These are phyloP conservation scores for Gilbertella persicaria DNA, from an alignment of 371 early-diverging fungal species.

Conservation along the genomic window DNA sequence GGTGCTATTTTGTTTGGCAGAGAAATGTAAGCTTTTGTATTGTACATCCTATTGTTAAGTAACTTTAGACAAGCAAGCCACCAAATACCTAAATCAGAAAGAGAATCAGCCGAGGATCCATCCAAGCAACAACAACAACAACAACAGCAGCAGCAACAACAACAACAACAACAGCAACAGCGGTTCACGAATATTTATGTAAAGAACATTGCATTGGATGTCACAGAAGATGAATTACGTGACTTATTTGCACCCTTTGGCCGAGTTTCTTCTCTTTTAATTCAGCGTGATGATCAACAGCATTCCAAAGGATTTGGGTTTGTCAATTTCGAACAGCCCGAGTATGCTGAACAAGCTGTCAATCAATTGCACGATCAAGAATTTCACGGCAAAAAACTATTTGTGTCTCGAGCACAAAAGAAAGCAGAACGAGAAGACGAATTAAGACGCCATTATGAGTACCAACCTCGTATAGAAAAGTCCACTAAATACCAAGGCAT, in stretches of 20 bases:
- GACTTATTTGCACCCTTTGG: conserved; percentile 88
- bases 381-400: conserved; percentile 85
- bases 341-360: conserved; percentile 90
- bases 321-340: conserved; percentile 94
- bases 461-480: conserved; percentile 78
- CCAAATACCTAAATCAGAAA: conserved; percentile 90
- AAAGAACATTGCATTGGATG: conserved; percentile 90
- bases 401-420: conserved; percentile 98
- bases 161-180: conserved; percentile 76
- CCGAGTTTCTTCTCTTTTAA: conserved; percentile 76
- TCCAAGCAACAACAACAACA: conserved; percentile 68
- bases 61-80: conserved; percentile 67
- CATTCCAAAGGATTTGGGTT: conserved; percentile 93
- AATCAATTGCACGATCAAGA: conserved; percentile 92
- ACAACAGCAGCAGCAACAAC: conserved; percentile 46
- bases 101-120: conserved; percentile 57
- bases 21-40: conserved; percentile 61
- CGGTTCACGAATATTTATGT: conserved; percentile 98
- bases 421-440: conserved; percentile 97
- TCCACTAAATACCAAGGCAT: conserved; percentile 94
- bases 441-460: conserved; percentile 87
- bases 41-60: neutral
- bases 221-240: conserved; percentile 84
- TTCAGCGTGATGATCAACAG: conserved; percentile 80
- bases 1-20: conserved; percentile 96